phyloP scores from a whole-genome alignment of 768 basidiomycete species.

The Psilocybe subaeruginosa region DNA sequence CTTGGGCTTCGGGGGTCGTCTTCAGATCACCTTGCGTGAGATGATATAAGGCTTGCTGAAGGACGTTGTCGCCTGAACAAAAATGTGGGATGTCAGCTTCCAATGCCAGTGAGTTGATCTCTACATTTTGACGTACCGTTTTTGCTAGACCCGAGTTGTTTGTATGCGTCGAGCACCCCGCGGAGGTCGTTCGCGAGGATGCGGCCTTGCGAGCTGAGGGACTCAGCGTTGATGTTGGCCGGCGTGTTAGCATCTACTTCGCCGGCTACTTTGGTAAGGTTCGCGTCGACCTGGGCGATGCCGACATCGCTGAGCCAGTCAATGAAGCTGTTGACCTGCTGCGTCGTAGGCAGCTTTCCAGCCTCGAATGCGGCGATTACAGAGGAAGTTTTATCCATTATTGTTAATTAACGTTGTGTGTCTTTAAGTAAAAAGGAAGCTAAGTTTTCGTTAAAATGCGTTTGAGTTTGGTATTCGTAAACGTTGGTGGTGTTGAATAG shows the following conservation, averaged over 20 bases:
- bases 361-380: slow-evolving; percentile 70
- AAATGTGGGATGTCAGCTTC: neutral
- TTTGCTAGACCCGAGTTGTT: slow-evolving; percentile 53
- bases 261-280: neutral
- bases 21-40: slow-evolving; percentile 56
- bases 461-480: too few relatives aligned
- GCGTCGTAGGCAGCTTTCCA: slow-evolving; percentile 68
- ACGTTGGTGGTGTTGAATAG: too few relatives aligned
- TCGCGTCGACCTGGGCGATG: slow-evolving; percentile 45
- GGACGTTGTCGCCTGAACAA: slow-evolving; percentile 56
- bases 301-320: slow-evolving; percentile 57
- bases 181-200: slow-evolving; percentile 53
- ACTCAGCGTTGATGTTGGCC: slow-evolving; percentile 26
- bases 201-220: slow-evolving; percentile 57
- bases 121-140: slow-evolving; percentile 44
- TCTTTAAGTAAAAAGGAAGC: too few relatives aligned
- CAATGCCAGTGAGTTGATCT: neutral
- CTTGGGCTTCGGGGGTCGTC: slow-evolving; percentile 35
- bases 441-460: too few relatives aligned
- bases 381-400: slow-evolving; percentile 67
- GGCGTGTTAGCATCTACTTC: neutral
- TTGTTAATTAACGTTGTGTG: neutral
- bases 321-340: slow-evolving; percentile 55
- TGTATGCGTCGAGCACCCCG: slow-evolving; percentile 60
- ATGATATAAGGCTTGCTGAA: slow-evolving; percentile 72